Conservation (phyloP, 805 yeast genomes). For the Cyberlindnera bimundalis region DNA sequence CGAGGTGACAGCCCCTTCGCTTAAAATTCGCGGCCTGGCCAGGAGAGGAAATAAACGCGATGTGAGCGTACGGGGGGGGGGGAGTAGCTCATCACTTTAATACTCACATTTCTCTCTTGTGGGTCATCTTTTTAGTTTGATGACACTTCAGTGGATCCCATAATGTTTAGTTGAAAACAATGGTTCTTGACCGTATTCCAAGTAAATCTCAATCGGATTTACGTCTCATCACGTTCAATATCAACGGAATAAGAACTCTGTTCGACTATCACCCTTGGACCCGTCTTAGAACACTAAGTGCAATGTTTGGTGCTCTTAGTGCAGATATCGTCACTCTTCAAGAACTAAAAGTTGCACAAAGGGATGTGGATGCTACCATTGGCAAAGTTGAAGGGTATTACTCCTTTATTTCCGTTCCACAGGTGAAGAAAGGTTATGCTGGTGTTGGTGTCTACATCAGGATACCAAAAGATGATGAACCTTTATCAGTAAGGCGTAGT, state of each 20-base stretch:
- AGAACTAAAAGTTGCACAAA: slow-evolving; percentile 70
- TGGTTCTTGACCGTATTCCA: slow-evolving; percentile 15
- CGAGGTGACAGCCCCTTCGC: background rate
- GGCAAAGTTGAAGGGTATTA: slow-evolving; percentile 54
- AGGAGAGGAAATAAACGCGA: background rate
- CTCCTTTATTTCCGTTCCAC: slow-evolving; percentile 69
- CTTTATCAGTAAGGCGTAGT: slow-evolving; percentile 31
- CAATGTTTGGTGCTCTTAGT: slow-evolving; percentile 48
- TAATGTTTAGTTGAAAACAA: no score
- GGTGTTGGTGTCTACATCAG: slow-evolving; percentile 87
- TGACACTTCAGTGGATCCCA: no score
- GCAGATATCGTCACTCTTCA: slow-evolving; percentile 85
- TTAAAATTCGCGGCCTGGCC: background rate
- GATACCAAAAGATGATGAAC: slow-evolving; percentile 43
- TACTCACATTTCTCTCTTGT: no score
- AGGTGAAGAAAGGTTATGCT: slow-evolving; percentile 72
- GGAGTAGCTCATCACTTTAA: no score
- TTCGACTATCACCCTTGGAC: slow-evolving; percentile 87
- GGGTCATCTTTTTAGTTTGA: no score
- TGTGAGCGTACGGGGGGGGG: no score
- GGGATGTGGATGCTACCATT: slow-evolving; percentile 43
- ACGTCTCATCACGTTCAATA: slow-evolving; percentile 71
- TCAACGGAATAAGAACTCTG: slow-evolving; percentile 79
- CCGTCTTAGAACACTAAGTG: slow-evolving; percentile 32
- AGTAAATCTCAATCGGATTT: slow-evolving; percentile 20